Base-by-base conservation (phyloP, 371 early-diverging fungal genomes). In the Rhizopus delemar region DNA sequence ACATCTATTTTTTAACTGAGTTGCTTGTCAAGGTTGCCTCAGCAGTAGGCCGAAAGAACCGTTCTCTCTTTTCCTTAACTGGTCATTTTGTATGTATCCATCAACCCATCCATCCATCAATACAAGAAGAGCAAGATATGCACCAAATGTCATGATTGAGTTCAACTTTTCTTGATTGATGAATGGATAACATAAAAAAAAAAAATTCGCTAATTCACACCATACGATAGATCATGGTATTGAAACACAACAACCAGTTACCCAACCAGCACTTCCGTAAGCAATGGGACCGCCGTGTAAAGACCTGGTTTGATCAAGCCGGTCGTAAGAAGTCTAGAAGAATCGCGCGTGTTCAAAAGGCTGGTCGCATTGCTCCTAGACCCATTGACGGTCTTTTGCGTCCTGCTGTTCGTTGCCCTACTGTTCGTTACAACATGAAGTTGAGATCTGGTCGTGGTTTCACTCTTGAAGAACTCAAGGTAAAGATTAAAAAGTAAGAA, bases 221-320 rank as follows among this genome's bases (percentile, higher is more conserved):
- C 3, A 41, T 52, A 36, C 33, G 43, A 41, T 51, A 77, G 74
- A 71, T 64, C 61, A 77, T 77, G 77, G 77, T 75, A 62, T 87
- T 95, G 92, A 94, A 91, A 89, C 99, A 97, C 90, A 99, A 99
- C 92, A 97, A 98, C 85, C 89, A 90, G 77, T 84, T 99, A 85
- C 98, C 97, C 84, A 97, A 96, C 85, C 87, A 81, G 78, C 99
- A 99, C 80, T 96, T 98, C 91, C 98, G 93, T 82, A 99, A 99
- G 93, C 93, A 97, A 84, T 97, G 99, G 94, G 91, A 96, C 78
- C 79, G 84, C 64, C 95, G 93, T 71, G 97, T 98, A 65, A 94
- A 93, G 89, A 97, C 97, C 70, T 99, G 99, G 98, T 99, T 99
- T 86, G 89, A 98, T 86, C 99, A 99, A 86, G 93, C 99, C 68